Evolutionary conservation across 2,329 filamentous ascomycete genomes (phyloP), one percentile per base, ranked within the genome.

Genomic region (Chaetomiaceae sp.): DNA sequence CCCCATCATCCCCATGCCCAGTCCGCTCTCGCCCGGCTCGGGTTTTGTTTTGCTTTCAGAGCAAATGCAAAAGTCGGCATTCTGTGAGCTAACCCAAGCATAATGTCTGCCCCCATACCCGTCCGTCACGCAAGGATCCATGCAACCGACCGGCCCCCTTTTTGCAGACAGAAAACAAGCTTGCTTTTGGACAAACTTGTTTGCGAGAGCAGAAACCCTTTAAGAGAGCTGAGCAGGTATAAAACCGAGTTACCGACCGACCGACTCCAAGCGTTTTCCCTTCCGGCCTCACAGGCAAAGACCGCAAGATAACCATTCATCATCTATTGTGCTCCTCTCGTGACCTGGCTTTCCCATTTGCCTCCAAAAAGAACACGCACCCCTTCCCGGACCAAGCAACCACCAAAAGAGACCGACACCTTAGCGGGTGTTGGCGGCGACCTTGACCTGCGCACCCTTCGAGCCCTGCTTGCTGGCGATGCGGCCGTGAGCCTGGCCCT

Each of bases 381-480:
- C 55, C 54, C 53, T 48, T 48, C 48, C 50, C 37, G 41, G 39
- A 54, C 49, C 38, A 43, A 41, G 48, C 50, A 56, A 57, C 45
- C 55, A 51, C 50, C 55, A 35, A 39, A n/a, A n/a, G n/a, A 49
- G 34, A 50, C 19, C 43, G 45, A 35, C 16, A 40, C 31, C 66
- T 87, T 89, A 96, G 78, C 90, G 90, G 78, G 81, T 86, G 70
- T 85, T 91, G 71, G 88, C 84, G 71, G 86, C 81, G 66, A 89
- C 85, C 87, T 96, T 96, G 70, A 78, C 75, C 66, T 81, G 83
- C 64, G 90, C 83, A 68, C 93, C 93, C 85, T 95, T 96, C 62
- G 89, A 86, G 69, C 89, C 90, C 83, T 96, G 89, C 88, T 99
- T 99, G 85, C 89, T 91, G 73, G 86, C 79, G 72, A 95, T 88